phyloP scores from a whole-genome alignment of 257 asterid species.

The Solanum sejunctum region DNA sequence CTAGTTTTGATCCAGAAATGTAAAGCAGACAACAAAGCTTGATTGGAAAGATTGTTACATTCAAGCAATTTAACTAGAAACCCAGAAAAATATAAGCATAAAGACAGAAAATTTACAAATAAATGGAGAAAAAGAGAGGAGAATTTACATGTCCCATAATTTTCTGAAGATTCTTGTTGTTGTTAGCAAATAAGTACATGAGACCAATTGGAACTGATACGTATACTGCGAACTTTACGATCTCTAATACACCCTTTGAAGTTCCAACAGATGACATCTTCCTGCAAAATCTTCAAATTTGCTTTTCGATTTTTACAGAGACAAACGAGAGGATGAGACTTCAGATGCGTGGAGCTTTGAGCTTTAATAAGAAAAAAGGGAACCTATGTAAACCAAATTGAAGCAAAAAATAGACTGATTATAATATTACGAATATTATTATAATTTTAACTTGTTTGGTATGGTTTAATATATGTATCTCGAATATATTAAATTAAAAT shows the following conservation, averaged over 20 bases:
- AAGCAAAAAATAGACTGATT: neutral
- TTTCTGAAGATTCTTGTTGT: conserved; percentile 62
- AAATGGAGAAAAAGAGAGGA: neutral
- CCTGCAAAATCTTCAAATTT: neutral
- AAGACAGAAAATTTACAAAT: neutral
- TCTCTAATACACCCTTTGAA: conserved; percentile 75
- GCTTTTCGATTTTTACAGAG: neutral
- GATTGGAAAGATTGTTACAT: neutral
- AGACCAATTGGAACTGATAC: conserved; percentile 75
- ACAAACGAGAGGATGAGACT: conserved; percentile 7
- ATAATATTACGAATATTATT: too few relatives aligned
- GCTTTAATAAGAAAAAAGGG: neutral
- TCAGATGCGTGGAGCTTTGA: conserved; percentile 4
- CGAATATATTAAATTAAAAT: too few relatives aligned
- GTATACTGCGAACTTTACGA: conserved; percentile 77
- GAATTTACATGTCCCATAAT: conserved; percentile 63
- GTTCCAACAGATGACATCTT: conserved; percentile 77
- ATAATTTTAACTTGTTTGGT: too few relatives aligned
- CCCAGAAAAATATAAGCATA: neutral
- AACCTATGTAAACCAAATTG: neutral
- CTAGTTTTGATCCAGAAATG: neutral
- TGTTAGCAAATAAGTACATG: conserved; percentile 83
- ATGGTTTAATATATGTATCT: too few relatives aligned
- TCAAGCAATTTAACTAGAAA: neutral
- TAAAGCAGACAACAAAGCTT: neutral